Percentiles rank a stretch among this genome's conserved stretches.
Evolutionary conservation across 2,329 filamentous ascomycete genomes (phyloP).

Genomic region (Fusarium luffae): DNA sequence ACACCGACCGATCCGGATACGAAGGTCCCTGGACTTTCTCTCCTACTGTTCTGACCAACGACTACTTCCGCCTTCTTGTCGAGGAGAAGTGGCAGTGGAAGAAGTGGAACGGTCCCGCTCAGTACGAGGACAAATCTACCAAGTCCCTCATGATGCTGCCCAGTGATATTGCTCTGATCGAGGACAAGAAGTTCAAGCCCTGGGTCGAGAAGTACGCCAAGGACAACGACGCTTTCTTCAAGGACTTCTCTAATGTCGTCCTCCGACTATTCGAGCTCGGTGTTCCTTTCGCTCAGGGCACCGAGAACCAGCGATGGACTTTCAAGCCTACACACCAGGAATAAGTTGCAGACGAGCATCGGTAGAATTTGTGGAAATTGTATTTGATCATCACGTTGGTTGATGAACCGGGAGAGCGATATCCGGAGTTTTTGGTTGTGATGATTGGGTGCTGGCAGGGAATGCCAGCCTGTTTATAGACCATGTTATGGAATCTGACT

Average conservation of each 20-base stretch:
- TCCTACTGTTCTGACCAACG: constrained; percentile 91
- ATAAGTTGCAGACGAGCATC: constrained; percentile 33
- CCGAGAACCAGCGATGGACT: constrained; percentile 65
- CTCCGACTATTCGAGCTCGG: constrained; percentile 92
- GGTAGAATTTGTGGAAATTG: constrained; percentile 30
- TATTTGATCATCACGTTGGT: constrained; percentile 34
- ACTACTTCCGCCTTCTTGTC: constrained; percentile 89
- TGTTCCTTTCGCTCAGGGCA: constrained; percentile 81
- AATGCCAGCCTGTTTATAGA: constrained; percentile 16
- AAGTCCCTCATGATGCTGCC: constrained; percentile 98
- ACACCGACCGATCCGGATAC: constrained; percentile 88
- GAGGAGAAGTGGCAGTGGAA: constrained; percentile 93
- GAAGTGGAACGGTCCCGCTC: constrained; percentile 92
- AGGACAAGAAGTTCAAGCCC: constrained; percentile 87
- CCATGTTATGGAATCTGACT: constrained; percentile 3
- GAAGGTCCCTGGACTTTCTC: constrained; percentile 93
- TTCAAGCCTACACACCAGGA: constrained; percentile 68
- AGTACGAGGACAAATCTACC: constrained; percentile 86
- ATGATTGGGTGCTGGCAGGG: constrained; percentile 32
- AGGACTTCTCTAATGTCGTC: constrained; percentile 85
- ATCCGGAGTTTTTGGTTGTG: constrained; percentile 47
- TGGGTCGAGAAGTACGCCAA: constrained; percentile 89
- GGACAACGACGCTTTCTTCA: constrained; percentile 92
- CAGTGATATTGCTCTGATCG: constrained; percentile 85
- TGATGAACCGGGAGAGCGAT: constrained; percentile 40